A percentile compares a stretch with the other conserved stretches of the same genome.
phyloP scores from a whole-genome alignment of 495 filamentous ascomycete species.

The Penicillium lagena region DNA sequence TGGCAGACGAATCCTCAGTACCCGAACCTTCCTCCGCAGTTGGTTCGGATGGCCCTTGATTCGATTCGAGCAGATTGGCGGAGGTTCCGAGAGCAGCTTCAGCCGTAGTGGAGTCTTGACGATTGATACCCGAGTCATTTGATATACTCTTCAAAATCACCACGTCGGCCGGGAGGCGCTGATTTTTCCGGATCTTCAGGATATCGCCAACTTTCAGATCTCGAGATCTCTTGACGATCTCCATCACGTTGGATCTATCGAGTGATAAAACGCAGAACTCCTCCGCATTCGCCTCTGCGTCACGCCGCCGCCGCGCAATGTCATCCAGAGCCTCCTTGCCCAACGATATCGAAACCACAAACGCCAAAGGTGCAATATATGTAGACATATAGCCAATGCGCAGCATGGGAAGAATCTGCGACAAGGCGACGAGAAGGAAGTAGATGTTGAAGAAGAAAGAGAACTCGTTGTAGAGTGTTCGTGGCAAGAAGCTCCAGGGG shows the following conservation, averaged over 20 bases:
- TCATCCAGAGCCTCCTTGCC: conserved; percentile 97
- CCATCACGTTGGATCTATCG: conserved; percentile 32
- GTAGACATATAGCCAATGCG: conserved; percentile 92
- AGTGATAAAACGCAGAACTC: conserved; percentile 76
- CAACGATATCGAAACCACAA: conserved; percentile 84
- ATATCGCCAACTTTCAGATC: conserved; percentile 95
- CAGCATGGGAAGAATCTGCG: conserved; percentile 81
- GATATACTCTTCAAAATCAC: conserved; percentile 82
- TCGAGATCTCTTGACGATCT: conserved; percentile 72
- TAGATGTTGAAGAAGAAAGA: conserved; percentile 99
- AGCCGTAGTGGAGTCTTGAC: conserved; percentile 12
- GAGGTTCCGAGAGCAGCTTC: conserved; percentile 3
- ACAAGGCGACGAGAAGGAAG: conserved; percentile 90
- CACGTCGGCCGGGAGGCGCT: conserved; percentile 89
- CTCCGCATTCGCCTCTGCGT: conserved; percentile 93
- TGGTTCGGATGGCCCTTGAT: conserved; percentile 11
- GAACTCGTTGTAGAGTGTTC: conserved; percentile 96
- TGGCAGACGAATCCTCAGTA: conserved; percentile 32
- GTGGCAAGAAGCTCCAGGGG: conserved; percentile 87
- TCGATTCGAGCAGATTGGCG: conserved; percentile 17
- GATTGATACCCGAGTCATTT: conserved; percentile 44
- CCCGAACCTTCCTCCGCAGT: conserved; percentile 4
- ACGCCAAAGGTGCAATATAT: conserved; percentile 87
- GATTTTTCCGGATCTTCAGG: conserved; percentile 81
- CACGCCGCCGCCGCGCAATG: conserved; percentile 73